Evolutionary conservation across 352 stramenopile species (phyloP).

Genomic region (Phytophthora kernoviae): DNA sequence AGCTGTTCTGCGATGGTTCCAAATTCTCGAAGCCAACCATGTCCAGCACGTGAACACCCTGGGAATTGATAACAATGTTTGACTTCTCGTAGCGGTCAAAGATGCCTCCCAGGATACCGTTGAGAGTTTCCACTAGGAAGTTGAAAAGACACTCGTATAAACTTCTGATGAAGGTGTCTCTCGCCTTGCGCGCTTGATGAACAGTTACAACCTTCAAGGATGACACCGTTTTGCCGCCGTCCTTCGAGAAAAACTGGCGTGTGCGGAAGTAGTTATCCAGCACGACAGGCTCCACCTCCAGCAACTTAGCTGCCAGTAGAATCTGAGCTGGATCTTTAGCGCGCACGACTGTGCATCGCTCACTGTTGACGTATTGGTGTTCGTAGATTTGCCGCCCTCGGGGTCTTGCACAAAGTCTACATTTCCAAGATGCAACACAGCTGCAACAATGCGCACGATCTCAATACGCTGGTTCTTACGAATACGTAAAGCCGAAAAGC

Average conservation of each 20-base stretch:
- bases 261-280: constrained; percentile 89
- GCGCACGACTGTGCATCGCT: constrained; percentile 56
- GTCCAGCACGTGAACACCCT: constrained; percentile 84
- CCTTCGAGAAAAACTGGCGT: constrained; percentile 79
- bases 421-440: constrained; percentile 78
- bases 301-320: constrained; percentile 62
- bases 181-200: constrained; percentile 65
- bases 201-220: constrained; percentile 86
- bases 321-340: constrained; percentile 75
- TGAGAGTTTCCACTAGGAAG: constrained; percentile 82
- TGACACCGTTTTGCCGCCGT: constrained; percentile 71
- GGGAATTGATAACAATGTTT: constrained; percentile 80
- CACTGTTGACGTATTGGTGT: constrained; percentile 26
- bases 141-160: constrained; percentile 82
- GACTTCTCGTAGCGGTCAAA: constrained; percentile 87
- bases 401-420: constrained; percentile 75
- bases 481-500: constrained; percentile 78
- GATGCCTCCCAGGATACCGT: constrained; percentile 80
- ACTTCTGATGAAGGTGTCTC: constrained; percentile 81
- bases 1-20: constrained; percentile 62
- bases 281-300: constrained; percentile 81
- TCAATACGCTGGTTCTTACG: constrained; percentile 82
- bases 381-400: constrained; percentile 65
- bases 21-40: constrained; percentile 79
- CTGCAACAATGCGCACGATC: constrained; percentile 78